Conservation (phyloP, 78 protist species). For the Cavenderia fasciculata region DNA sequence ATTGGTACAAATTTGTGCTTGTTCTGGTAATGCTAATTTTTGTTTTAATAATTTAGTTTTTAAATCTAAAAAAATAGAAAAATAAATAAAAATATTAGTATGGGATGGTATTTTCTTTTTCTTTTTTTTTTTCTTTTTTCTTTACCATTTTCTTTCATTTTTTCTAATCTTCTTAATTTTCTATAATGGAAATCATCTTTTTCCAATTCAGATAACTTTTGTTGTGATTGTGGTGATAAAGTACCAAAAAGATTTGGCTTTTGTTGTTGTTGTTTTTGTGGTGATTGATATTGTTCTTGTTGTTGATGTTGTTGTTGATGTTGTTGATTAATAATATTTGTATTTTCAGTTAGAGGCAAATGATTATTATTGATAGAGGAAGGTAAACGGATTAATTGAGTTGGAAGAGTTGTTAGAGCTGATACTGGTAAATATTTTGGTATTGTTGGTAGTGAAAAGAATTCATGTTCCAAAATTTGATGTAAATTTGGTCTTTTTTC, state of each 20-base stretch:
- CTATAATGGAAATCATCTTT: conserved; percentile 68
- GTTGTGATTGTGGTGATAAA: conserved; percentile 72
- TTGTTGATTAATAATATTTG: conserved; percentile 19
- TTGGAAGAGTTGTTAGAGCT: conserved; percentile 28
- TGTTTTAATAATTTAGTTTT: conserved; percentile 58
- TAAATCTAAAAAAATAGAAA: conserved; percentile 19
- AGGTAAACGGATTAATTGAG: not conserved
- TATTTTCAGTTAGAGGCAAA: conserved; percentile 4
- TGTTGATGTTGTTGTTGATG: conserved; percentile 6
- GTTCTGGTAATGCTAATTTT: conserved; percentile 1
- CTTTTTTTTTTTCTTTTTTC: too few species aligned
- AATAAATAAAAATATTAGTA: too few species aligned
- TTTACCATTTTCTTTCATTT: conserved; percentile 71
- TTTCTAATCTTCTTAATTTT: conserved; percentile 69
- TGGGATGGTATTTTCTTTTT: too few species aligned
- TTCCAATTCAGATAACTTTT: conserved; percentile 29
- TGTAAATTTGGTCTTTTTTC: conserved; percentile 64
- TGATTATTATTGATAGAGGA: not conserved
- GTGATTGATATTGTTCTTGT: not conserved
- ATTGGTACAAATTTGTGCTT: conserved; percentile 8
- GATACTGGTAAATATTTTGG: conserved; percentile 47
- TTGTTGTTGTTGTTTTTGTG: not conserved
- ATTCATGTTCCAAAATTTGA: conserved; percentile 70
- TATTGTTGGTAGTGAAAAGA: conserved; percentile 29
- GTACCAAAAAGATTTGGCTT: not conserved